Percentiles rank a stretch among this genome's conserved stretches.
Evolutionary conservation across 179 eudicot species (phyloP).

Genomic region (Drosera spatulata): DNA sequence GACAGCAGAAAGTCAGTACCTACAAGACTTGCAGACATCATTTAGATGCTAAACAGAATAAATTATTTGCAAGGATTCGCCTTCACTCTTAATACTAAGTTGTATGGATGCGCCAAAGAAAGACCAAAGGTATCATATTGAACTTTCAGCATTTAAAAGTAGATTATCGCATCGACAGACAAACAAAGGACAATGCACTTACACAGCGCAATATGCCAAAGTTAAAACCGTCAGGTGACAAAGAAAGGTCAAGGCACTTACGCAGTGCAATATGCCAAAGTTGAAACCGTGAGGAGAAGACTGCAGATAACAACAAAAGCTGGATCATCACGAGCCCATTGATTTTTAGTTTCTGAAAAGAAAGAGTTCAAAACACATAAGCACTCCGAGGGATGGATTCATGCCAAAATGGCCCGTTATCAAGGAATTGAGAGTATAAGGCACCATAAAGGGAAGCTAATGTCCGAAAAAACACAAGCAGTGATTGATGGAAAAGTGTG

Average conservation of each 20-base stretch:
- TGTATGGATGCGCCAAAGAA: background rate
- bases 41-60: background rate
- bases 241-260: conserved; percentile 25
- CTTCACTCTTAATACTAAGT: background rate
- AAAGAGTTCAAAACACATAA: conserved; percentile 3
- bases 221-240: no score
- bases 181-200: background rate
- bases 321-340: conserved; percentile 99
- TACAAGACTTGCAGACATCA: background rate
- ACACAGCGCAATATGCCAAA: no score
- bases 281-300: conserved; percentile 70
- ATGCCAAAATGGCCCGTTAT: no score
- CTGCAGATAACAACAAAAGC: conserved; percentile 93
- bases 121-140: background rate
- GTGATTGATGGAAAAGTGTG: no score
- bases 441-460: background rate
- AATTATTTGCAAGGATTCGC: background rate
- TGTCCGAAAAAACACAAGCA: no score
- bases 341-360: conserved; percentile 92
- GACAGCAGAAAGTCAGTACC: background rate
- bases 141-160: background rate
- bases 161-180: background rate
- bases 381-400: background rate
- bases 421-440: background rate
- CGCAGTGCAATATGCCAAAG: conserved; percentile 92